Evolutionary conservation across 345 rosid species (phyloP), one percentile per base, ranked within the genome.

Genomic region (Dipteronia sinensis): DNA sequence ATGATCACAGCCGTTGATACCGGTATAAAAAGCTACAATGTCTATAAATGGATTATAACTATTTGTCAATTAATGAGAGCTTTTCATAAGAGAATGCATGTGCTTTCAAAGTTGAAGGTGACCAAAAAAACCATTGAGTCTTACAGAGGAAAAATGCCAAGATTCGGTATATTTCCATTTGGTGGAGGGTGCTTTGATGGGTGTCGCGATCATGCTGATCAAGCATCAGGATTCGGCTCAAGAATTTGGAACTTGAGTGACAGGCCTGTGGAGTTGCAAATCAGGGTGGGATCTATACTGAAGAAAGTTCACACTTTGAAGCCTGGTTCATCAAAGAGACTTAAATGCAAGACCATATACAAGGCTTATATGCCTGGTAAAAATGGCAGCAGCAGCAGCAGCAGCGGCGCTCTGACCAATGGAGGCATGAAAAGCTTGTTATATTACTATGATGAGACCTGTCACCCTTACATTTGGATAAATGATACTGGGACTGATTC

Each of bases 391-490:
- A 70, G 71, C 65, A 77, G 65, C 29, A 70, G 71, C 42, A 42
- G 46, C 46, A 42, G 46, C 46, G 10, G 10, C 2, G 46, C 10
- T n/a, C 13, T 62, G 1, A 71, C 62, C 19, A 27, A 66, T 20
- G 90, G 81, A 7, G 83, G 90, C 51, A 85, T 80, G 88, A 90
- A 82, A 85, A 88, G 84, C 78, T 76, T 94, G 92, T 69, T 88
- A 70, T 90, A 94, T 77, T 87, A 87, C 86, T 83, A 86, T 42
- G 98, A 94, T 53, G 91, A 91, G 83, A 87, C 98, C 1, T 89
- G 91, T 63, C 91, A 83, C 53, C 98, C 97, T 40, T 94, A 94
- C 74, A 87, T 94, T 10, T 94, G 98, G 98, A 89, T 93, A 6
- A 89, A 93, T 66, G 97, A 90, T 73, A 78, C 87, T 0, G 93